phyloP scores from a whole-genome alignment of 805 yeast species.

The Helenozyma rhizophorensis region DNA sequence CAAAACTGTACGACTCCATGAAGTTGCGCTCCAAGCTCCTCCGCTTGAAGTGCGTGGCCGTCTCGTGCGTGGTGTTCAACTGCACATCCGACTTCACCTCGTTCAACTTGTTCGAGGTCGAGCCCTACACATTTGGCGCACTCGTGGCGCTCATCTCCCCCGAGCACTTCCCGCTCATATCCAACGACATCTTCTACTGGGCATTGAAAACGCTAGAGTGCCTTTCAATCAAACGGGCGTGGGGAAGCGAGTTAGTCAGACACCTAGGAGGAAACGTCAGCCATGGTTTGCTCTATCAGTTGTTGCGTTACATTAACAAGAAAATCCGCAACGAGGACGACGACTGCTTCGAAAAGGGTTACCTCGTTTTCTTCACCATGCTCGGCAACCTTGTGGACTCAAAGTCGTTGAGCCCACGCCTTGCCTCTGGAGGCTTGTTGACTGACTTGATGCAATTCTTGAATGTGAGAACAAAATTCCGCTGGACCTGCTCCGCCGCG shows the following conservation, averaged over 20 bases:
- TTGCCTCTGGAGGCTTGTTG: slow-evolving; percentile 74
- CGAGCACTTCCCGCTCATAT: slow-evolving; percentile 44
- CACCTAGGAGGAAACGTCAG: slow-evolving; percentile 81
- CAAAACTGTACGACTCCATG: slow-evolving; percentile 49
- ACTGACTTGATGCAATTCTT: slow-evolving; percentile 62
- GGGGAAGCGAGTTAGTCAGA: slow-evolving; percentile 74
- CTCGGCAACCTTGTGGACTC: slow-evolving; percentile 59
- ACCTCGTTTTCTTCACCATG: slow-evolving; percentile 55
- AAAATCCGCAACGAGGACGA: slow-evolving; percentile 39
- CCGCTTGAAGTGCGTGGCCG: slow-evolving; percentile 59
- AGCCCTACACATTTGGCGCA: slow-evolving; percentile 63
- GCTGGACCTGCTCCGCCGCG: slow-evolving; percentile 61
- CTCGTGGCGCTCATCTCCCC: slow-evolving; percentile 72
- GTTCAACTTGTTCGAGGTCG: slow-evolving; percentile 64
- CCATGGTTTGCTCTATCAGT: slow-evolving; percentile 77
- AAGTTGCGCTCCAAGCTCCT: slow-evolving; percentile 56
- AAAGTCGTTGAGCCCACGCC: slow-evolving; percentile 48
- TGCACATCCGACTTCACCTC: slow-evolving; percentile 56
- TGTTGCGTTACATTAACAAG: slow-evolving; percentile 59
- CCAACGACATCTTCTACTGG: slow-evolving; percentile 50
- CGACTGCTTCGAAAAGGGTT: slow-evolving; percentile 34
- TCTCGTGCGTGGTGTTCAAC: slow-evolving; percentile 58
- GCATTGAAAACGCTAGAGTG: slow-evolving; percentile 67
- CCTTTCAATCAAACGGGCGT: slow-evolving; percentile 59
- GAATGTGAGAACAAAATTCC: slow-evolving; percentile 44